Evolutionary conservation across 768 basidiomycete species (phyloP).

Genomic region (Boletus reticulatus): DNA sequence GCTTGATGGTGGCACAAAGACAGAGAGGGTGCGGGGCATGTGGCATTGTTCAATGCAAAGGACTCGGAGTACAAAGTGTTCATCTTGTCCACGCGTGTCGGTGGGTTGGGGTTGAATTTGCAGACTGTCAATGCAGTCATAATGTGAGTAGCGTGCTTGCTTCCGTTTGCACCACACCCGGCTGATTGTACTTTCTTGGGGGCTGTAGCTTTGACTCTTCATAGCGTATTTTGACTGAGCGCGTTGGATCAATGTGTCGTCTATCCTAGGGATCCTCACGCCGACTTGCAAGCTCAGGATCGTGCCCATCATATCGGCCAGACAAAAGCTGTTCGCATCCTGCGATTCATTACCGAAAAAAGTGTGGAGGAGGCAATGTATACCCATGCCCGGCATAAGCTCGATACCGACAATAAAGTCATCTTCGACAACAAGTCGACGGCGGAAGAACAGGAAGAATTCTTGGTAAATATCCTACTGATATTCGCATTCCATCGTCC

Average conservation of each 20-base stretch:
- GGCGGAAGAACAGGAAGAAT: conserved; percentile 95
- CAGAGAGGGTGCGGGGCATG: conserved; percentile 87
- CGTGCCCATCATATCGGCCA: conserved; percentile 99
- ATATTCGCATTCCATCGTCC: neutral
- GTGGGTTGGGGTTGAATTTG: conserved; percentile 91
- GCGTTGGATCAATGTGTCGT: neutral
- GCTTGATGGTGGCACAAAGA: conserved; percentile 95
- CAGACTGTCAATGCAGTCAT: conserved; percentile 97
- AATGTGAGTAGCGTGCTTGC: conserved; percentile 55
- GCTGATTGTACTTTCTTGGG: conserved; percentile 6
- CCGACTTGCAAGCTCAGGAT: conserved; percentile 99
- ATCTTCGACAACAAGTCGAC: conserved; percentile 99
- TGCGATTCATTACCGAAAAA: conserved; percentile 96
- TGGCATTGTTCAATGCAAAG: conserved; percentile 86
- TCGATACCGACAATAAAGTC: conserved; percentile 98
- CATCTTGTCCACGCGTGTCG: conserved; percentile 91
- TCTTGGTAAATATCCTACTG: conserved; percentile 56
- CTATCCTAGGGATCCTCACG: conserved; percentile 86
- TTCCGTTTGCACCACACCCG: neutral
- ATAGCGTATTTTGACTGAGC: neutral
- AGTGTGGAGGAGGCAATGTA: conserved; percentile 99
- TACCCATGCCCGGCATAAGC: conserved; percentile 90
- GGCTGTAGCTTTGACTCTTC: conserved; percentile 63
- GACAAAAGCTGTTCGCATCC: conserved; percentile 94
- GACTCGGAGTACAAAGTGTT: conserved; percentile 88